Base-by-base conservation (phyloP, 2,329 filamentous ascomycete species). In the Arthrobotrys sinensis region DNA sequence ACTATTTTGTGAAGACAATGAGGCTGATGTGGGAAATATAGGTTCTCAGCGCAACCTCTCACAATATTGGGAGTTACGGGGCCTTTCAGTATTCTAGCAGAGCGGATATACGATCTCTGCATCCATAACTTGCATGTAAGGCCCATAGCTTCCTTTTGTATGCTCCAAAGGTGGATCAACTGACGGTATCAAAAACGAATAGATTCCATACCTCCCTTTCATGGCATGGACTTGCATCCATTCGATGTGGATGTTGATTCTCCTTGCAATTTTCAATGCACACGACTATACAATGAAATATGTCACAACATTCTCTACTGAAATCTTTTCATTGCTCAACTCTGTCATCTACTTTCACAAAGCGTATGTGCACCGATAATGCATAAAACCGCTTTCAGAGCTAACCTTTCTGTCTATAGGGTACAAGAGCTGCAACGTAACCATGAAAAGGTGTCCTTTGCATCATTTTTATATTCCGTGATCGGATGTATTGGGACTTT, bases 241-340 rank as follows among this genome's bases (percentile, higher is more conserved):
- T 82, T 86, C 89, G 5, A 88, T 86, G 6, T 91, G 90, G 90
- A 88, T 91, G 86, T 89, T 90, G 81, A 88, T 88, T 80, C 83
- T 91, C 2, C 85, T 91, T 11, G 89, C 90, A 68, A 87, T 91
- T 63, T 88, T 91, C 83, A 91, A 91, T 82, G 90, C 89, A 3
- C 89, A 91, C 81, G 89, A 91, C 83, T 91, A 89, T 88, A 91
- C 90, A 0, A 91, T 91, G 90, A 86, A 88, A 80, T 91, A 91
- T 83, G 90, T 91, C 60, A 91, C 90, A 1, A 89, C 87, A 19
- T 91, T 91, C 82, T 90, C 87, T 76, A 89, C 88, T 50, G 90
- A 91, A 82, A 90, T 91, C 68, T 91, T 91, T 82, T 90, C 89
- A 1, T 85, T 91, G 7, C 84, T 91, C 32, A 91, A 91, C 83